These are phyloP conservation scores for Leucogyrophana mollusca DNA, from an alignment of 768 basidiomycete genomes.

Conservation along the genomic window DNA sequence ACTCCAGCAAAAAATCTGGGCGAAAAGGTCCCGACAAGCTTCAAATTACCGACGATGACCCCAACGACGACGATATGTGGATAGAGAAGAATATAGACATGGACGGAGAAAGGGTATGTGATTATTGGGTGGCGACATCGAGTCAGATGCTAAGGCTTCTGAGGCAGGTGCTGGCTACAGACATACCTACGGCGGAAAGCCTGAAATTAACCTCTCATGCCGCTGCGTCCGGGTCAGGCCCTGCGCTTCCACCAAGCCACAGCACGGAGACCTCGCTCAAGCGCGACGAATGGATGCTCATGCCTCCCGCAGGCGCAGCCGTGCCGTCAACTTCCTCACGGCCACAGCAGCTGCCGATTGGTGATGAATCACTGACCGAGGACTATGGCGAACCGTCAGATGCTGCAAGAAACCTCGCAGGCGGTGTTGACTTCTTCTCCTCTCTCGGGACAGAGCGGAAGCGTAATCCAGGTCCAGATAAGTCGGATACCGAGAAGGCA, in stretches of 20 bases:
- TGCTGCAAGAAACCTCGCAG: conserved; percentile 47
- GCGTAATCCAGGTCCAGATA: conserved; percentile 57
- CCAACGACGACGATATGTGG: conserved; percentile 77
- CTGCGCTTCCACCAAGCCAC: conserved; percentile 45
- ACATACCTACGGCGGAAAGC: conserved; percentile 75
- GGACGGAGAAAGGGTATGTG: conserved; percentile 70
- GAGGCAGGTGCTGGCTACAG: conserved; percentile 58
- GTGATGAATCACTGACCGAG: conserved; percentile 59
- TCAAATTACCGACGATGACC: conserved; percentile 66
- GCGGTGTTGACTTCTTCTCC: conserved; percentile 86
- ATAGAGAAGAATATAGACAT: conserved; percentile 83
- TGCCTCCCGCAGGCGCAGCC: conserved; percentile 23
- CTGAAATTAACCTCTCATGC: conserved; percentile 68
- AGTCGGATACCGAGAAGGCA: conserved; percentile 74
- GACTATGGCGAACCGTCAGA: conserved; percentile 55
- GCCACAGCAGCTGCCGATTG: conserved; percentile 27
- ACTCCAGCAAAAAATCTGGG: conserved; percentile 35
- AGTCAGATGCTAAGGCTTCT: conserved; percentile 7
- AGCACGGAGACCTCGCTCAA: conserved; percentile 49
- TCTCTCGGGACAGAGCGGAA: conserved; percentile 79
- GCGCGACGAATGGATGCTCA: conserved; percentile 91
- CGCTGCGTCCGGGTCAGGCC: conserved; percentile 39
- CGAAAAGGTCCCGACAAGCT: conserved; percentile 33
- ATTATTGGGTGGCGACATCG: conserved; percentile 12
- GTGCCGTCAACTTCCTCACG: conserved; percentile 32